Evolutionary conservation across 371 early-diverging fungal genomes (phyloP).

Genomic region (Saksenaea oblongispora): DNA sequence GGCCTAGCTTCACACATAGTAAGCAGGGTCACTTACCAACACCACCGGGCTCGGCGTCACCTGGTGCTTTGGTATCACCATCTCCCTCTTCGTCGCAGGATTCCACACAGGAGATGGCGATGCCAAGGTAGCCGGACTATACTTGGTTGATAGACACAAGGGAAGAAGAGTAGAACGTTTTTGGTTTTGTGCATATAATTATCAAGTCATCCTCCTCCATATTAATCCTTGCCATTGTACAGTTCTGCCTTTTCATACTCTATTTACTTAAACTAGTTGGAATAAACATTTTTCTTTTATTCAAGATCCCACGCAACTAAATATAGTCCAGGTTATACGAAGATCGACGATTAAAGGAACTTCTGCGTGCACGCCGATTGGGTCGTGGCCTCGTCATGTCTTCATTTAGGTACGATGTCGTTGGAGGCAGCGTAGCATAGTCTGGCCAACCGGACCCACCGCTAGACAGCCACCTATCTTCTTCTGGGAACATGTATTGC

Average conservation of each 20-base stretch:
- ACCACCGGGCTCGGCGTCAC: conserved; percentile 26
- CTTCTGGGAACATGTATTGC: not conserved
- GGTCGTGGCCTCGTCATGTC: not conserved
- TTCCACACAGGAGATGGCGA: not conserved
- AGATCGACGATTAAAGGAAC: not conserved
- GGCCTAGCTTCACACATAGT: conserved; percentile 17
- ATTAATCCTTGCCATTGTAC: not conserved
- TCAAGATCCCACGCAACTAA: not conserved
- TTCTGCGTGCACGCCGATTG: not conserved
- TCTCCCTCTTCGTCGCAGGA: conserved; percentile 10
- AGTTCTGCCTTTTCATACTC: not conserved
- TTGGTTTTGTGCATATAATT: not conserved
- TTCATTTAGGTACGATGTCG: not conserved
- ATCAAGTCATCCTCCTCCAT: not conserved
- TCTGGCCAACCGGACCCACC: not conserved
- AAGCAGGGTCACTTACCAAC: conserved; percentile 20
- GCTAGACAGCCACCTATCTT: not conserved
- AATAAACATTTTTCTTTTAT: not conserved
- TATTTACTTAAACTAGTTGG: too few species aligned
- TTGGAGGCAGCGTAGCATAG: not conserved
- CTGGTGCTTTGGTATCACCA: conserved; percentile 6
- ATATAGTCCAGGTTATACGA: not conserved
- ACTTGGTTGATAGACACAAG: not conserved
- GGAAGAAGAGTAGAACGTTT: conserved; percentile 1
- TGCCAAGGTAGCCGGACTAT: conserved; percentile 4